Evolutionary conservation across 139 green algal genomes (phyloP).

Genomic region (Mesostigma viride): DNA sequence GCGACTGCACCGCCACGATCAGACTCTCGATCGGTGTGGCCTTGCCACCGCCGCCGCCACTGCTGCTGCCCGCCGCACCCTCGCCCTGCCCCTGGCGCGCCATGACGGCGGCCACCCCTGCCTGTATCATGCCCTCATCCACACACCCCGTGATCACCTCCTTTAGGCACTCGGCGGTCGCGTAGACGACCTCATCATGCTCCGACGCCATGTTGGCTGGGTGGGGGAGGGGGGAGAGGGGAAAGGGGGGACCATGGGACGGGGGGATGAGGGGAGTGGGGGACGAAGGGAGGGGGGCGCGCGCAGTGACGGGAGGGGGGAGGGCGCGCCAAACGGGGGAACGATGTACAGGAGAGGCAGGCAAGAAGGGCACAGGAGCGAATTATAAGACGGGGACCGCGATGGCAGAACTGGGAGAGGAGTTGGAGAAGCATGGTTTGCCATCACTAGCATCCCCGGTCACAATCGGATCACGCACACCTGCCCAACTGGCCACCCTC

Average conservation of each 20-base stretch:
- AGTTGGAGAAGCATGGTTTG: too few species aligned
- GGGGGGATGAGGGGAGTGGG: background rate
- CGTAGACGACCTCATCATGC: constrained; percentile 56
- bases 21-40: constrained; percentile 37
- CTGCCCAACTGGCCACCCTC: too few species aligned
- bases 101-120: constrained; percentile 20
- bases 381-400: too few species aligned
- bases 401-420: too few species aligned
- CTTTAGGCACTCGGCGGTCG: constrained; percentile 17
- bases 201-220: constrained; percentile 35
- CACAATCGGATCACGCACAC: too few species aligned
- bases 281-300: background rate
- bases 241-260: background rate
- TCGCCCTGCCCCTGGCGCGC: too few species aligned
- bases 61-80: too few species aligned
- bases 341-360: too few species aligned
- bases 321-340: too few species aligned
- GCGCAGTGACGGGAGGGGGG: too few species aligned
- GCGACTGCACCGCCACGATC: constrained; percentile 45
- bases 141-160: constrained; percentile 23
- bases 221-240: background rate
- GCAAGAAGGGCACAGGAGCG: too few species aligned
- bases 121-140: constrained; percentile 22
- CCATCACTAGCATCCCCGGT: too few species aligned
- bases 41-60: background rate